These are phyloP conservation scores for Rhodosorus marinus DNA, from an alignment of 23 red algal genomes.

Conservation along the genomic window DNA sequence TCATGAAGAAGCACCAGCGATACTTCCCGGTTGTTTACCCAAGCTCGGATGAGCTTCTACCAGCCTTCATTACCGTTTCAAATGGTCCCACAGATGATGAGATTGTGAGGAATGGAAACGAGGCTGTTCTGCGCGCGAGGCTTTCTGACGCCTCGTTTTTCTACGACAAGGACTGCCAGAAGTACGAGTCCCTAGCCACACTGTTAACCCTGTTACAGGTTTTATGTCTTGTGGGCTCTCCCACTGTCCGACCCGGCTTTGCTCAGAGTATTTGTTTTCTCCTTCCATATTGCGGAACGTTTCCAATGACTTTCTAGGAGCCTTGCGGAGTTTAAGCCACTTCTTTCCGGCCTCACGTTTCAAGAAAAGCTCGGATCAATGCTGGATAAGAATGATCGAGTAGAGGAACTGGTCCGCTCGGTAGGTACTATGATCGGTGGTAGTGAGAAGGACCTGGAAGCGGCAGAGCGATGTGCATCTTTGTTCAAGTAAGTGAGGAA, in stretches of 20 bases:
- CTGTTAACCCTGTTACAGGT: too few relatives aligned
- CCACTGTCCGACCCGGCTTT: too few relatives aligned
- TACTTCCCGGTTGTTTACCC: slow-evolving; percentile 59
- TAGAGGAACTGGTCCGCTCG: slow-evolving; percentile 19
- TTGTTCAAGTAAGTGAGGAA: too few relatives aligned
- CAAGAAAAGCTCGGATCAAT: slow-evolving; percentile 76
- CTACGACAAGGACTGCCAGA: slow-evolving; percentile 66
- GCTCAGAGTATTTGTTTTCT: too few relatives aligned
- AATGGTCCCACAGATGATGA: slow-evolving; percentile 16
- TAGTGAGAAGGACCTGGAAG: slow-evolving; percentile 6
- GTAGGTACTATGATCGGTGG: slow-evolving; percentile 1
- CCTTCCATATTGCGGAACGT: too few relatives aligned
- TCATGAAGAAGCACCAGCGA: slow-evolving; percentile 96
- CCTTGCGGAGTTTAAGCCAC: slow-evolving; percentile 42
- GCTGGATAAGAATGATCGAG: slow-evolving; percentile 69
- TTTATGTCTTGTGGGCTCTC: too few relatives aligned
- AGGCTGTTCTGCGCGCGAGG: slow-evolving; percentile 75
- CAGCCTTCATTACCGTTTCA: slow-evolving; percentile 62
- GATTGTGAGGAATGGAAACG: slow-evolving; percentile 59
- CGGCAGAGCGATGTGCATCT: slow-evolving; percentile 11
- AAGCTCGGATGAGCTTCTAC: slow-evolving; percentile 9
- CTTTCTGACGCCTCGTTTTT: slow-evolving; percentile 91
- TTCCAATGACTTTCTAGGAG: too few relatives aligned
- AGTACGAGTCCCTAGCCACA: too few relatives aligned
- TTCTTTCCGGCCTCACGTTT: slow-evolving; percentile 65